These are phyloP conservation scores for Fusarium incarnatum DNA, from an alignment of 2,329 filamentous ascomycete genomes.

Conservation along the genomic window DNA sequence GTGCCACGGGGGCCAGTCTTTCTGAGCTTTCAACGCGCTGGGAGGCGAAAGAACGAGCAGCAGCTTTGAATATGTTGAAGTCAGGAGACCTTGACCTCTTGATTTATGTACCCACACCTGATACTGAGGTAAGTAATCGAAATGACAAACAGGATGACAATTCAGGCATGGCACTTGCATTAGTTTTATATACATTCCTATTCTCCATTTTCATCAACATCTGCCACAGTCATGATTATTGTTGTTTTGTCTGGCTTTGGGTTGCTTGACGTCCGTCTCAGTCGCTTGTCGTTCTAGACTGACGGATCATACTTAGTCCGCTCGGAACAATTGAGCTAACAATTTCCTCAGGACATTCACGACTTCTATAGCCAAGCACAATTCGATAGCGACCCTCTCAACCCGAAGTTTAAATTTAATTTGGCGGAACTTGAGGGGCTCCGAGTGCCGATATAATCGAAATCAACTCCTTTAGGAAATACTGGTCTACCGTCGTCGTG, in stretches of 20 bases:
- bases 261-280: neutral
- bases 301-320: constrained; percentile 31
- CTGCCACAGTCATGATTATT: neutral
- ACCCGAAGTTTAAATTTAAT: neutral
- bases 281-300: neutral
- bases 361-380: constrained; percentile 6
- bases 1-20: neutral
- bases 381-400: constrained; percentile 11
- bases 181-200: neutral
- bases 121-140: neutral
- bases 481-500: neutral
- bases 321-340: constrained; percentile 20
- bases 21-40: neutral
- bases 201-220: neutral
- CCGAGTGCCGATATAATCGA: neutral
- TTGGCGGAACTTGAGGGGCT: neutral
- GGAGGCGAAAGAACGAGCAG: neutral
- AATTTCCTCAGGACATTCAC: constrained; percentile 37
- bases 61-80: neutral
- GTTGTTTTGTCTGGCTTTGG: neutral
- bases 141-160: neutral
- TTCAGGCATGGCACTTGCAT: neutral
- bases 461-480: too few relatives aligned
- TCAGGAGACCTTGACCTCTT: neutral
- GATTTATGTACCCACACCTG: constrained; percentile 9